Evolutionary conservation across 2,329 filamentous ascomycete genomes (phyloP).

Genomic region (Rosellinia necatrix): DNA sequence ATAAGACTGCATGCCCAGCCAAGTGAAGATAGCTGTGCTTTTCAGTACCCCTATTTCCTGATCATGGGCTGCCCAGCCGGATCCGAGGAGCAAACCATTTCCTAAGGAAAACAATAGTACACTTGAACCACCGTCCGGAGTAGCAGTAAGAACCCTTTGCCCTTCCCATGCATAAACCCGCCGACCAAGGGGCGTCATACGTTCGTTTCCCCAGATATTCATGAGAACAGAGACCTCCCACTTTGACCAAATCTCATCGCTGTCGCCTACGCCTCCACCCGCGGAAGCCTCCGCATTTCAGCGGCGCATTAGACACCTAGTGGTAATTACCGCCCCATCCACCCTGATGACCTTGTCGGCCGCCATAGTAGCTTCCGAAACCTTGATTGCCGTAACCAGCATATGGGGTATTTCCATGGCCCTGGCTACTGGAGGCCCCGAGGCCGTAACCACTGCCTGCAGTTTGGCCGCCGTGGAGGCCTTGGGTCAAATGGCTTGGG

Average conservation of each 20-base stretch:
- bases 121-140: constrained; percentile 35
- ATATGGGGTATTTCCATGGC: constrained; percentile 60
- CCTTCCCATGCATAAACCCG: constrained; percentile 35
- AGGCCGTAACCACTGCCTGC: constrained; percentile 57
- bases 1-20: constrained; percentile 23
- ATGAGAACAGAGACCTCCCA: constrained; percentile 31
- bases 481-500: constrained; percentile 58
- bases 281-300: constrained; percentile 26
- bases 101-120: constrained; percentile 41
- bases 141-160: constrained; percentile 37
- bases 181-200: constrained; percentile 33
- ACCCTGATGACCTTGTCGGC: constrained; percentile 53
- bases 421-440: constrained; percentile 54
- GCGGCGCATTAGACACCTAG: constrained; percentile 33
- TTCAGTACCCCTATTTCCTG: constrained; percentile 41
- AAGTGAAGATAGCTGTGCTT: constrained; percentile 27
- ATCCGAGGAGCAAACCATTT: constrained; percentile 33
- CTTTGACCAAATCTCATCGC: constrained; percentile 19
- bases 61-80: constrained; percentile 33
- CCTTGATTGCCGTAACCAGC: constrained; percentile 55
- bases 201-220: constrained; percentile 29
- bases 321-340: constrained; percentile 67
- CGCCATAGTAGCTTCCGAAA: constrained; percentile 55
- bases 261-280: constrained; percentile 25
- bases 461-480: constrained; percentile 56